A percentile compares a stretch with the other conserved stretches of the same genome.
Evolutionary conservation across 352 stramenopile species (phyloP).

Genomic region (Phytopythium litorale): DNA sequence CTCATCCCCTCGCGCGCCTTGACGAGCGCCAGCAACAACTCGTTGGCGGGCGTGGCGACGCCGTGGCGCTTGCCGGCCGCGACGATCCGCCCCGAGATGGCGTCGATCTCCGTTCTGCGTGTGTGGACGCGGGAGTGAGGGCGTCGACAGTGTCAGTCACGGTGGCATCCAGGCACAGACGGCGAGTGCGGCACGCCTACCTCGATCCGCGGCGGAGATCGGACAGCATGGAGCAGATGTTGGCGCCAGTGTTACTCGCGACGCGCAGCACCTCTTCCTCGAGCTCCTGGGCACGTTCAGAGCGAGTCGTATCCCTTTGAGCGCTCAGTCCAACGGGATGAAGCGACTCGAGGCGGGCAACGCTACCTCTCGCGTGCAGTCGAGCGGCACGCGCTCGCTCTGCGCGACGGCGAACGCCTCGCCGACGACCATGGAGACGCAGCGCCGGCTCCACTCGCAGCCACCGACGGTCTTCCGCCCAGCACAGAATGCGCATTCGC

Average conservation of each 20-base stretch:
- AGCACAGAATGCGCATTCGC: not conserved
- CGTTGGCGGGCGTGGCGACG: constrained; percentile 60
- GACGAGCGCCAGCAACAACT: constrained; percentile 49
- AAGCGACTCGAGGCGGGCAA: not conserved
- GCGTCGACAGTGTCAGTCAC: not conserved
- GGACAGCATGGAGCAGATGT: constrained; percentile 73
- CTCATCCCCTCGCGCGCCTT: constrained; percentile 42
- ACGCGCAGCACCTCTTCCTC: constrained; percentile 50
- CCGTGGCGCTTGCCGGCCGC: constrained; percentile 32
- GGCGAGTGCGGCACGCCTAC: constrained; percentile 14
- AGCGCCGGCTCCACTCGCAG: constrained; percentile 37
- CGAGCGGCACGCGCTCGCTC: constrained; percentile 38
- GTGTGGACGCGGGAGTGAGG: too few species aligned
- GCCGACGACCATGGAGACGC: constrained; percentile 48
- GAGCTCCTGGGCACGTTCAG: constrained; percentile 35
- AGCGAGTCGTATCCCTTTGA: not conserved
- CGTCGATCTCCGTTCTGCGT: constrained; percentile 75
- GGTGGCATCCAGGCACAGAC: not conserved
- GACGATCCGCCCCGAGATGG: constrained; percentile 65
- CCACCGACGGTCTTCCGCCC: constrained; percentile 30
- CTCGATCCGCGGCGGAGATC: constrained; percentile 59
- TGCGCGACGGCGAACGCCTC: constrained; percentile 50
- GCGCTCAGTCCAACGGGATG: not conserved
- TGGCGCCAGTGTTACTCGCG: constrained; percentile 44
- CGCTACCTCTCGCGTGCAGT: constrained; percentile 32